Base-by-base conservation (phyloP, 169 alveolate species). In the Theileria annulata region DNA sequence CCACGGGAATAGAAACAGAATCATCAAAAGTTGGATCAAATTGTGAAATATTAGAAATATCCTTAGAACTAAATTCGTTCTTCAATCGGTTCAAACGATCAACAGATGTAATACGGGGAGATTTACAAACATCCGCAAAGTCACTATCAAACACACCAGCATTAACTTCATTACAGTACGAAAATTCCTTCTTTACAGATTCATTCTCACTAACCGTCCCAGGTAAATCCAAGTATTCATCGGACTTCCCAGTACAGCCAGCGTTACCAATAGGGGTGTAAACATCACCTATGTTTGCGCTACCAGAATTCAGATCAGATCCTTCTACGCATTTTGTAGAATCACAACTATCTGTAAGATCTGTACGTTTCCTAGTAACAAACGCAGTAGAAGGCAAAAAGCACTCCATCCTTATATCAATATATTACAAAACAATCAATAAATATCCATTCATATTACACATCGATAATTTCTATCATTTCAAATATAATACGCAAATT, bases 241-340 rank as follows among this genome's bases (percentile, higher is more conserved):
- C 49, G 3, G 42, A 37, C 49, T 48, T 13, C 6, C 15, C 35
- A 42, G 30, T 21, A 49, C 1, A 30, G 10, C 25, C 35, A 0
- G 23, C 13, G 76, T 68, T 49, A 42, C 76, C 42, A 68, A 68
- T 49, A 3, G 76, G 76, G 37, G 76, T 68, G 23, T 49, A 68
- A 42, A 68, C 49, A 68, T 68, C 76, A 49, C 63, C 25, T 23
- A 68, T 68, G 76, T 35, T 68, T 13, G 28, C 66, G 13, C 59
- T n/a, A 21, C 59, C 17, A 30, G 63, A 68, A 19, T 42, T 68
- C 23, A 5, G 6, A 21, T 62, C 37, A 62, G 23, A n/a, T 27
- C 37, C 25, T 21, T 68, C 76, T 28, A 68, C 76, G 49, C 76
- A 68, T 68, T 68, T 68, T 17, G 76, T 68, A 28, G 76, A 68